Percentiles rank a stretch among this genome's conserved stretches.
These are phyloP conservation scores for Colletotrichum sublineola DNA, from an alignment of 2,329 filamentous ascomycete species.

Conservation along the genomic window DNA sequence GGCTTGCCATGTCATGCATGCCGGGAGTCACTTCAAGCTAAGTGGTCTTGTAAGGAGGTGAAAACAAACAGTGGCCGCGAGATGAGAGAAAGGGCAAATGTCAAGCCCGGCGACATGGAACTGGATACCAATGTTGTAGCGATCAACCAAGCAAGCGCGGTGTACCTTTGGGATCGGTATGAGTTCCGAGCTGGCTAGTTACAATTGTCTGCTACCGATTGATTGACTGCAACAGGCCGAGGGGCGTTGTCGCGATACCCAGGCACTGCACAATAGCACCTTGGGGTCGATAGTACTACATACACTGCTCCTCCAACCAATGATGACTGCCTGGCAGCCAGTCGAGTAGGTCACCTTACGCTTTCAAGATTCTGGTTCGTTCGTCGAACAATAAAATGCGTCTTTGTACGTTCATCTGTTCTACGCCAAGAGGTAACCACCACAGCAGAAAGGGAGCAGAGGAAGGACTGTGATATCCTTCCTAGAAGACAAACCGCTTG, in stretches of 20 bases:
- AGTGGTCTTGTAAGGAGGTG: background rate
- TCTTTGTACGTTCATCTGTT: background rate
- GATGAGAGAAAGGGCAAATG: background rate
- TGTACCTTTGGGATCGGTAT: background rate
- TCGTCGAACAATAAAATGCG: background rate
- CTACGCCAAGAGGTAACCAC: background rate
- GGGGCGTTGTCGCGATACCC: background rate
- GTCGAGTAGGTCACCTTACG: background rate
- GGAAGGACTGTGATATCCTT: slow-evolving; percentile 4
- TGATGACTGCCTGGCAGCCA: background rate
- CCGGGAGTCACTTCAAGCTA: slow-evolving; percentile 14
- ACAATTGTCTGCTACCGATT: slow-evolving; percentile 1
- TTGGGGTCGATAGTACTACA: background rate
- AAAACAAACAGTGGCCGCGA: background rate
- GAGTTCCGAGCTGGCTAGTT: background rate
- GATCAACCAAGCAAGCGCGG: background rate
- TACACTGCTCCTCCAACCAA: background rate
- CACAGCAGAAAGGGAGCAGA: background rate
- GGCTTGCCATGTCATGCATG: slow-evolving; percentile 15
- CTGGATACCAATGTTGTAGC: background rate
- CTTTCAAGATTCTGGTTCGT: background rate
- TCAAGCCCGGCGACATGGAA: background rate
- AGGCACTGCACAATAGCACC: background rate
- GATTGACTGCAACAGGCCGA: slow-evolving; percentile 1
- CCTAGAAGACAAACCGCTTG: background rate